These are phyloP conservation scores for Westerdykella aurantiaca DNA, from an alignment of 2,329 filamentous ascomycete genomes.

Conservation along the genomic window DNA sequence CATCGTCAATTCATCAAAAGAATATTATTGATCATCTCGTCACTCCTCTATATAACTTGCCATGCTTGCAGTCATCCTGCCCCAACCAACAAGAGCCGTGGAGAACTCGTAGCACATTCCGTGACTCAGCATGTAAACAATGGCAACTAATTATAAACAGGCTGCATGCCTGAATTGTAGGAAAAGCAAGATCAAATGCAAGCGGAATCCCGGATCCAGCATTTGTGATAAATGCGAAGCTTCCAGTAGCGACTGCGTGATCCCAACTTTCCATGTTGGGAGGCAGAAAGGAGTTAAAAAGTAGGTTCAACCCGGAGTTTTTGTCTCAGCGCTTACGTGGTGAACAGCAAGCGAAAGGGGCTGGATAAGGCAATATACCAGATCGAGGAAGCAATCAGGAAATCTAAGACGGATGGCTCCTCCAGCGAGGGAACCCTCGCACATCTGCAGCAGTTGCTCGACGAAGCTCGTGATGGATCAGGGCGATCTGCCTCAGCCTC, in stretches of 20 bases:
- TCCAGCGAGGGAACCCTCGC: conserved; percentile 21
- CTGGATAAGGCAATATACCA: conserved; percentile 69
- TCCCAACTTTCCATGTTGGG: conserved; percentile 63
- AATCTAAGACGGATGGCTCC: conserved; percentile 22
- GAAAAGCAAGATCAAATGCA: conserved; percentile 63
- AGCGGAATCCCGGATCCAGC: conserved; percentile 48
- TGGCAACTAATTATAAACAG: conserved; percentile 22
- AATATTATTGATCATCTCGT: too few species aligned
- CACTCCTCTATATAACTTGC: too few species aligned
- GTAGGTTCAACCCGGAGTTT: conserved; percentile 38
- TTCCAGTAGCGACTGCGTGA: conserved; percentile 56
- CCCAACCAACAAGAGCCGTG: too few species aligned
- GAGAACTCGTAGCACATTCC: too few species aligned
- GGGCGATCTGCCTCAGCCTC: conserved; percentile 3
- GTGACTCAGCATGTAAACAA: neutral
- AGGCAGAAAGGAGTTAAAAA: conserved; percentile 73
- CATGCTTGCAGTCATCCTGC: too few species aligned
- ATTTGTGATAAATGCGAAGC: conserved; percentile 59
- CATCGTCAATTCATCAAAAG: too few species aligned
- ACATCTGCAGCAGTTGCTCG: conserved; percentile 47
- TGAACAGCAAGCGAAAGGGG: conserved; percentile 62
- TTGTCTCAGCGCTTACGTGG: conserved; percentile 6
- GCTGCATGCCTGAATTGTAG: conserved; percentile 61
- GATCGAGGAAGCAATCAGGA: conserved; percentile 59
- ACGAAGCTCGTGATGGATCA: conserved; percentile 39